phyloP scores from a whole-genome alignment of 306 rosid genomes.

The Vicia faba region DNA sequence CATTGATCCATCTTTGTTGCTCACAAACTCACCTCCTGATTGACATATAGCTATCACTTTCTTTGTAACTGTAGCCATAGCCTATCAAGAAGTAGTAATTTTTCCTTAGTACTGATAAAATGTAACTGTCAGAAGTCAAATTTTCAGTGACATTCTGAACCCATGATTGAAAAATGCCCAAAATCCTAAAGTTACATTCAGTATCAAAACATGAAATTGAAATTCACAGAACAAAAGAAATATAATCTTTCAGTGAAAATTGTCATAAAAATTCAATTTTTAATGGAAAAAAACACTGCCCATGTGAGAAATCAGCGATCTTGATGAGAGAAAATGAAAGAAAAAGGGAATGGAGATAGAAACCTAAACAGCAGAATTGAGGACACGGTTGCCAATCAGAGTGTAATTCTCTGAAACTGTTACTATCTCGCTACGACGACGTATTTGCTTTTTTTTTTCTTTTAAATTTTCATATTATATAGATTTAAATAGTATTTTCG shows the following conservation, averaged over 20 bases:
- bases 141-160: conserved; percentile 31
- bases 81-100: conserved; percentile 41
- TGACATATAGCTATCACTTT: conserved; percentile 93
- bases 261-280: conserved; percentile 11
- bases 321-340: conserved; percentile 10
- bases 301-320: background rate
- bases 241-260: background rate
- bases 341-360: background rate
- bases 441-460: conserved; percentile 9
- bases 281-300: background rate
- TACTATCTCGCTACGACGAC: conserved; percentile 29
- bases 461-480: too few species aligned
- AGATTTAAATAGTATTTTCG: too few species aligned
- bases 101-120: background rate
- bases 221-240: conserved; percentile 25
- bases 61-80: conserved; percentile 60
- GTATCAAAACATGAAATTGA: conserved; percentile 5
- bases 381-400: conserved; percentile 30
- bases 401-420: conserved; percentile 20
- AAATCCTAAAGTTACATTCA: conserved; percentile 1
- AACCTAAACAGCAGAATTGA: conserved; percentile 46
- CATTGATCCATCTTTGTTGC: conserved; percentile 72
- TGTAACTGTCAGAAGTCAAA: conserved; percentile 16
- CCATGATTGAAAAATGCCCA: conserved; percentile 17
- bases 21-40: conserved; percentile 85